Conservation (phyloP, 2,329 filamentous ascomycete species). For the Cladosporium sp. region DNA sequence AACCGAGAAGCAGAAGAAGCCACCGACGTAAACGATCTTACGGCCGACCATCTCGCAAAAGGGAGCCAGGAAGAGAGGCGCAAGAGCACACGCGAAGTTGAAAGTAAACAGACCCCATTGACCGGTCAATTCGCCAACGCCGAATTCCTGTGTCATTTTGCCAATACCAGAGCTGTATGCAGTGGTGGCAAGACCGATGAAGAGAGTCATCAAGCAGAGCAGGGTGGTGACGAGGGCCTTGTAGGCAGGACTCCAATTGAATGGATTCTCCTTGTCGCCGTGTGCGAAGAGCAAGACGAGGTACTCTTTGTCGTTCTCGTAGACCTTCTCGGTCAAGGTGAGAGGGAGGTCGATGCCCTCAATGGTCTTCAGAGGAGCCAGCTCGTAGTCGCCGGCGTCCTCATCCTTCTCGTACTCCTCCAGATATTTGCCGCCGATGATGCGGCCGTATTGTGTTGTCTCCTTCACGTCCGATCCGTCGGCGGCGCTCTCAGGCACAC, state of each 20-base stretch:
- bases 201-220: slow-evolving; percentile 50
- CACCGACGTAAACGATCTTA: slow-evolving; percentile 43
- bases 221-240: slow-evolving; percentile 45
- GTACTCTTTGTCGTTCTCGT: slow-evolving; percentile 41
- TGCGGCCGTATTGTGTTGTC: slow-evolving; percentile 27
- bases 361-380: slow-evolving; percentile 39
- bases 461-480: slow-evolving; percentile 19
- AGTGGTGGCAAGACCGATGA: slow-evolving; percentile 52
- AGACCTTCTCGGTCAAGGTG: slow-evolving; percentile 41
- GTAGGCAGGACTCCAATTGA: slow-evolving; percentile 43
- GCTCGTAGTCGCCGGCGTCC: slow-evolving; percentile 28
- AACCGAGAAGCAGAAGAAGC: slow-evolving; percentile 43
- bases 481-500: slow-evolving; percentile 21
- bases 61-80: slow-evolving; percentile 45
- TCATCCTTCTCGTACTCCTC: slow-evolving; percentile 32
- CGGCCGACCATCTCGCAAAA: slow-evolving; percentile 49
- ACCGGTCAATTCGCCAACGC: slow-evolving; percentile 39
- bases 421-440: slow-evolving; percentile 38
- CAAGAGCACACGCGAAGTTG: slow-evolving; percentile 47
- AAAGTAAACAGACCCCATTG: slow-evolving; percentile 48
- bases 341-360: slow-evolving; percentile 45
- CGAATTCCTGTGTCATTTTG: slow-evolving; percentile 43
- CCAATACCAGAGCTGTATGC: slow-evolving; percentile 48
- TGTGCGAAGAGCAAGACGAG: slow-evolving; percentile 44
- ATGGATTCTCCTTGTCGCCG: slow-evolving; percentile 47